These are phyloP conservation scores for Thermothelomyces thermophilus DNA, from an alignment of 2,329 filamentous ascomycete species.

Conservation along the genomic window DNA sequence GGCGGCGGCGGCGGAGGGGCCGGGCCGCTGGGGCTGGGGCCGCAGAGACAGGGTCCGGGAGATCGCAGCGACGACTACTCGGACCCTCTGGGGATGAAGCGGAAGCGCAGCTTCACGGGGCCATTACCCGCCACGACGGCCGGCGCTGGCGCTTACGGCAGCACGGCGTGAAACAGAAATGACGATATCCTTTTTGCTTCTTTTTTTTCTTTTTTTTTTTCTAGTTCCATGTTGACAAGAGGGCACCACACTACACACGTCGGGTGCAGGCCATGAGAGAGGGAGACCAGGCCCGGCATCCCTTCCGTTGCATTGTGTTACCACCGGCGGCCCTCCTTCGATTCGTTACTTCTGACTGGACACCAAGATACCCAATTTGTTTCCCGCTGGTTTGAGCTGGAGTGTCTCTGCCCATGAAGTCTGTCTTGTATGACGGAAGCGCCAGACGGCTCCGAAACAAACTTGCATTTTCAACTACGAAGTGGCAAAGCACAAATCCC, in stretches of 20 bases:
- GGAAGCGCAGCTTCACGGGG: slow-evolving; percentile 35
- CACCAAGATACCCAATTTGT: slow-evolving; percentile 1
- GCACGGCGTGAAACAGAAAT: slow-evolving; percentile 12
- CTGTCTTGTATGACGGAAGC: no score
- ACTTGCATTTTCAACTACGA: no score
- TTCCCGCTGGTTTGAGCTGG: not conserved
- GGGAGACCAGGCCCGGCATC: no score
- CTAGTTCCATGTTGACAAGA: no score
- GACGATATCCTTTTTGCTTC: not conserved
- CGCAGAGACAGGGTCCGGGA: slow-evolving; percentile 17
- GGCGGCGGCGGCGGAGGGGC: slow-evolving; percentile 22
- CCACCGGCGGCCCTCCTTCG: not conserved
- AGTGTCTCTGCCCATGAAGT: no score
- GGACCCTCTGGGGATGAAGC: slow-evolving; percentile 30
- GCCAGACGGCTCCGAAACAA: no score
- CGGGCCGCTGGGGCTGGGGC: slow-evolving; percentile 26
- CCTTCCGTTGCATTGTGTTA: not conserved
- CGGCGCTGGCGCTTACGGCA: slow-evolving; percentile 19
- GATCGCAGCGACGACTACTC: slow-evolving; percentile 27
- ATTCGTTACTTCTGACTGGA: not conserved
- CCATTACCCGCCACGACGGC: slow-evolving; percentile 17
- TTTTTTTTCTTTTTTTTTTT: no score
- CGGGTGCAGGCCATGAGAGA: no score
- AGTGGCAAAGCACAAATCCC: no score
- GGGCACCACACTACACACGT: no score